phyloP scores from a whole-genome alignment of 148 eudicot species.

The Rhododendron molle region DNA sequence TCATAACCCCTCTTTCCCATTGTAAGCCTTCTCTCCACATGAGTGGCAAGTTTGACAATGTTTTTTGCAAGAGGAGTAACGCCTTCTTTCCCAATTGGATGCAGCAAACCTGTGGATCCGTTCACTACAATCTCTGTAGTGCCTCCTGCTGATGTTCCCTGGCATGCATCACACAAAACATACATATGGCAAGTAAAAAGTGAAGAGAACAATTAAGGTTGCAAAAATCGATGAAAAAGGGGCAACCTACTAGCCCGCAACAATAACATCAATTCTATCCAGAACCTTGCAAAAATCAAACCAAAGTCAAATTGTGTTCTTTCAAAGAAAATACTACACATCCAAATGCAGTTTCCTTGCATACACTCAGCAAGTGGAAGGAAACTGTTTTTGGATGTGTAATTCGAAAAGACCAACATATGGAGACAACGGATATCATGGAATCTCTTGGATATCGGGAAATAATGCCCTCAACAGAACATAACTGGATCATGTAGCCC shows the following conservation, averaged over 20 bases:
- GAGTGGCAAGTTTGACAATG: conserved; percentile 74
- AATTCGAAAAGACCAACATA: background rate
- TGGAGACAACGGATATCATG: background rate
- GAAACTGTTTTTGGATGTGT: background rate
- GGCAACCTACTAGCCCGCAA: background rate
- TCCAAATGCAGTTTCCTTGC: background rate
- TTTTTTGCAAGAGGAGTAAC: conserved; percentile 76
- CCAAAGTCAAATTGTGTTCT: background rate
- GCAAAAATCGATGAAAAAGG: background rate
- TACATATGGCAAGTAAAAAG: background rate
- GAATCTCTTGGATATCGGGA: background rate
- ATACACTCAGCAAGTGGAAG: background rate
- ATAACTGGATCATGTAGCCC: background rate
- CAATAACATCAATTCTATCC: background rate
- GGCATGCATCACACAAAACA: conserved; percentile 9
- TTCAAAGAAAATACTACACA: background rate
- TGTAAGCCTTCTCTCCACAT: conserved; percentile 68
- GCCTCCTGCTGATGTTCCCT: conserved; percentile 99
- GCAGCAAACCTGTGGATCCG: conserved; percentile 79
- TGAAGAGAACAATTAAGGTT: background rate
- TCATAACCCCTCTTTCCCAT: conserved; percentile 88
- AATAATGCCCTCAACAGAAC: background rate
- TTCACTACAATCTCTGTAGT: conserved; percentile 87
- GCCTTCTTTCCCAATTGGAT: conserved; percentile 86
- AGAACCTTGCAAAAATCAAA: background rate